Evolutionary conservation across 139 green algal genomes (phyloP).

Genomic region (Asterochloris erici): DNA sequence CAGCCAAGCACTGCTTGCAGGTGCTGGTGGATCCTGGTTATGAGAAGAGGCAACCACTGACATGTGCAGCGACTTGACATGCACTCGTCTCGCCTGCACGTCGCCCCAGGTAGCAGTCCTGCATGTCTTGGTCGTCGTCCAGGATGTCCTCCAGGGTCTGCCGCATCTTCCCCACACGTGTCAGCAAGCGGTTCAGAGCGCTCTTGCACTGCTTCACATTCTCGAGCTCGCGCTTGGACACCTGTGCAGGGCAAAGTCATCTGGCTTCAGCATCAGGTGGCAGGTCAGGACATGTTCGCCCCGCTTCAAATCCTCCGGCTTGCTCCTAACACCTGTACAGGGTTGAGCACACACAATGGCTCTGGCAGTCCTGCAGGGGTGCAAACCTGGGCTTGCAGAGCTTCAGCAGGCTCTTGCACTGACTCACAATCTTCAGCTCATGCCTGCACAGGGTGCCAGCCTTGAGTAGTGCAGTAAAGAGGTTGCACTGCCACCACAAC

Average conservation of each 20-base stretch:
- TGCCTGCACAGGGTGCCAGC: too few species aligned
- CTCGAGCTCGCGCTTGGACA: conserved; percentile 20
- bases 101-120: conserved; percentile 23
- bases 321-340: neutral
- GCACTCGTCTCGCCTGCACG: neutral
- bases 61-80: too few species aligned
- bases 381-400: too few species aligned
- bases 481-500: too few species aligned
- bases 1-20: too few species aligned
- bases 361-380: too few species aligned
- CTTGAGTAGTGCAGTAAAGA: too few species aligned
- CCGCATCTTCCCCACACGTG: conserved; percentile 18
- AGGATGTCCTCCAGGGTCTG: conserved; percentile 29
- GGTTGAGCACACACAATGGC: neutral
- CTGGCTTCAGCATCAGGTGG: neutral
- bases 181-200: conserved; percentile 18
- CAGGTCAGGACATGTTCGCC: neutral
- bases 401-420: too few species aligned
- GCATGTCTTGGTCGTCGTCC: conserved; percentile 27
- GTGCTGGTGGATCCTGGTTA: too few species aligned
- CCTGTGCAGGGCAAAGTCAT: neutral
- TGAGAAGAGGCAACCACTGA: too few species aligned
- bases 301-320: too few species aligned
- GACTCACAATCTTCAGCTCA: too few species aligned
- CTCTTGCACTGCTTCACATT: conserved; percentile 18